Base-by-base conservation (phyloP, 768 basidiomycete species). In the Phaeolepiota aurea region DNA sequence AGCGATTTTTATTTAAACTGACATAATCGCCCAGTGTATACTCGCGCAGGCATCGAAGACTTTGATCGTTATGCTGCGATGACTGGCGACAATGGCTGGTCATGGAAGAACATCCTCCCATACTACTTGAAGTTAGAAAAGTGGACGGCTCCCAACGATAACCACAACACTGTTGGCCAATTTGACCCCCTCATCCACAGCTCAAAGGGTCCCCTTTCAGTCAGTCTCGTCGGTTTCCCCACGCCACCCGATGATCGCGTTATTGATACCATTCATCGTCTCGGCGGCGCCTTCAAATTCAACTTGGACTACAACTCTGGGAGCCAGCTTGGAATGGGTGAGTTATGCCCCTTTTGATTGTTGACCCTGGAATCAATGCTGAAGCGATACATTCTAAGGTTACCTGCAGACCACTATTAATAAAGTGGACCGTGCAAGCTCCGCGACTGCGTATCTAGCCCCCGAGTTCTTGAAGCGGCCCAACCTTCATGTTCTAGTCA, bases 281-380 rank as follows among this genome's bases (percentile, higher is more conserved):
- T 58, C 3, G 28, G 49, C 0, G 35, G 25, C 2, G 48, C 52
- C 22, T 71, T 64, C 46, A 54, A 61, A 0, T 69, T 56, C 51
- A 64, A 62, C 37, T 7, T 49, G 5, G 63, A 67, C 44, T 47
- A 59, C 40, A 63, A 69, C 20, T 56, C 55, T 1, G 65, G 69
- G 3, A 18, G 9, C 11, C 37, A 38, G 11, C 20, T 38, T 11
- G 37, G 37, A 10, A 20, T 38, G 20, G 37, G 37, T 38, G 19
- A 18, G 37, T 28, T 28, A 35, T n/a, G 18, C 20, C 21, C 15
- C 15, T 35, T n/a, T 35, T 35, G 5, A 9, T 15, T 35, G 9
- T 5, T 35, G 33, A 15, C 25, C 25, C 33, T 14, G 33, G 11
- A 11, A 35, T 16, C 16, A 35, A 11, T 10, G 9, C 9, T 35